Percentiles rank a stretch among this genome's conserved stretches.
Evolutionary conservation across 2,329 filamentous ascomycete genomes (phyloP).

Genomic region (Cladophialophora bantiana): DNA sequence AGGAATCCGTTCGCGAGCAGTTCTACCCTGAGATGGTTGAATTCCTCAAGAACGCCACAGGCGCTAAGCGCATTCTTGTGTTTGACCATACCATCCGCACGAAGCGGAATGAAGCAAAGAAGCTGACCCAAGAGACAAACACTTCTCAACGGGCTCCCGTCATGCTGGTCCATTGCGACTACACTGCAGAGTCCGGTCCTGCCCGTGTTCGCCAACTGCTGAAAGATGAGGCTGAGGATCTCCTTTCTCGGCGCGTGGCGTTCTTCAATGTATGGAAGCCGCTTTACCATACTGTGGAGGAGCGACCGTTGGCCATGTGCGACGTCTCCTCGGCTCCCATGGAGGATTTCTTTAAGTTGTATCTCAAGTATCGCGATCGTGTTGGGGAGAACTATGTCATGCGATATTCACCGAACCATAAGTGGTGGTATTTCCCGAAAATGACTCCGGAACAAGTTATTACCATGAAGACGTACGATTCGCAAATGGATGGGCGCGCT

Average conservation of each 20-base stretch:
- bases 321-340: slow-evolving; percentile 47
- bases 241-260: slow-evolving; percentile 55
- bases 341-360: slow-evolving; percentile 52
- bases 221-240: slow-evolving; percentile 50
- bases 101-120: slow-evolving; percentile 41
- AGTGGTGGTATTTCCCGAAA: slow-evolving; percentile 52
- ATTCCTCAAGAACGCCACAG: slow-evolving; percentile 54
- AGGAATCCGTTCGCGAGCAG: slow-evolving; percentile 46
- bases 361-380: slow-evolving; percentile 49
- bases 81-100: slow-evolving; percentile 60
- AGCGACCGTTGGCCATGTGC: slow-evolving; percentile 52
- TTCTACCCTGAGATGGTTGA: slow-evolving; percentile 59
- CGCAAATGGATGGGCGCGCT: slow-evolving; percentile 44
- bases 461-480: slow-evolving; percentile 51
- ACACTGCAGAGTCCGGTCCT: slow-evolving; percentile 54
- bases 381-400: slow-evolving; percentile 53
- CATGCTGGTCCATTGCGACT: slow-evolving; percentile 51
- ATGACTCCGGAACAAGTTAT: slow-evolving; percentile 49
- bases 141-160: slow-evolving; percentile 39
- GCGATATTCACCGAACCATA: slow-evolving; percentile 45
- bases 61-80: slow-evolving; percentile 55
- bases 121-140: slow-evolving; percentile 42
- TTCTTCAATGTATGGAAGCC: slow-evolving; percentile 62
- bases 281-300: slow-evolving; percentile 48
- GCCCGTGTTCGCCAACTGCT: slow-evolving; percentile 56